Evolutionary conservation across 2,329 filamentous ascomycete genomes (phyloP).

Genomic region (Monilinia polystroma): DNA sequence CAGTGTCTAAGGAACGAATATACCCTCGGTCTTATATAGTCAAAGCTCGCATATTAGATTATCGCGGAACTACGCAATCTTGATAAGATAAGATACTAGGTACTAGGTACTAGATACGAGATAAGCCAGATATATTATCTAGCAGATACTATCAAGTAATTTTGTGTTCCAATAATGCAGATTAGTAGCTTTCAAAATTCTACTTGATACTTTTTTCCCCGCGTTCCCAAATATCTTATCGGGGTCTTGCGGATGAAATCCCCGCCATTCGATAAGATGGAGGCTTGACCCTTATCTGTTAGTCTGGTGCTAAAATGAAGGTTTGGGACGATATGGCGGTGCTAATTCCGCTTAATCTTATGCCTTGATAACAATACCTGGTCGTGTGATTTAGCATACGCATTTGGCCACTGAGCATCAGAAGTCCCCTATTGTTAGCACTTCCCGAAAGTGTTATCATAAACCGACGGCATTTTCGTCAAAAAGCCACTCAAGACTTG

Average conservation of each 20-base stretch:
- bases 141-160: no score
- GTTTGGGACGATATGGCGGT: neutral
- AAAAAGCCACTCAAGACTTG: slow-evolving; percentile 14
- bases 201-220: neutral
- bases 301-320: neutral
- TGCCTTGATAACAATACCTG: neutral
- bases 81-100: neutral
- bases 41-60: neutral
- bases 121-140: neutral
- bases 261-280: slow-evolving; percentile 1
- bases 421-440: no score
- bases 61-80: neutral
- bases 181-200: neutral
- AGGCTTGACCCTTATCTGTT: neutral
- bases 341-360: neutral
- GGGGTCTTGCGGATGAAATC: neutral
- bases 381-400: neutral
- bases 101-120: neutral
- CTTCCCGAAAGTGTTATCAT: neutral
- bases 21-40: neutral
- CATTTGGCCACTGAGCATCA: neutral
- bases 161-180: neutral
- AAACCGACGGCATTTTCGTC: neutral
- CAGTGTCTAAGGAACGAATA: no score
- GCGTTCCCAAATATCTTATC: neutral